Conservation (phyloP, 73 alveolate genomes). For the Symbiodinium natans region DNA sequence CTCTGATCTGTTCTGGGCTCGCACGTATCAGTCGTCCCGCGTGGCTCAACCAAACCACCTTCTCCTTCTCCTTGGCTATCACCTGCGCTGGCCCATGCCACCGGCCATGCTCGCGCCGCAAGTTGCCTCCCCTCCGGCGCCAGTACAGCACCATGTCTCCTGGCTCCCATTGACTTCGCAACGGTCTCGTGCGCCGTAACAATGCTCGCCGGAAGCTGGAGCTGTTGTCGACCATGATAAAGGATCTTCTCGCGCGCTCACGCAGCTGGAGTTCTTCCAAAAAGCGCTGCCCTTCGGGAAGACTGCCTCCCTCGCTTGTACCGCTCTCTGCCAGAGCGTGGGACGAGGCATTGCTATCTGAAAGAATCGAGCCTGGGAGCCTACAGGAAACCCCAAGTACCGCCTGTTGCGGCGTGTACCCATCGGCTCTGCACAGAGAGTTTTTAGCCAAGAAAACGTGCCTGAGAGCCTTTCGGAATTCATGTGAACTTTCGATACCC, state of each 20-base stretch:
- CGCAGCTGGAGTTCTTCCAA: background rate
- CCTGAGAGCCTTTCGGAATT: background rate
- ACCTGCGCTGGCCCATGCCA: slow-evolving; percentile 45
- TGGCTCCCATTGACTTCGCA: background rate
- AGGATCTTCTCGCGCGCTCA: background rate
- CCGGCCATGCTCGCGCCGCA: background rate
- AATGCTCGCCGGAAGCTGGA: background rate
- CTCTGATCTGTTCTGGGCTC: slow-evolving; percentile 1
- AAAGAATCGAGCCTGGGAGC: background rate
- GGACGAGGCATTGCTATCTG: background rate
- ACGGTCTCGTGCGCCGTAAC: background rate
- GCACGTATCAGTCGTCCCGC: background rate
- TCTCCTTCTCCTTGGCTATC: background rate
- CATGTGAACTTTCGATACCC: background rate
- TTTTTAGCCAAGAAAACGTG: background rate
- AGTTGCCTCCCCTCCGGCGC: background rate
- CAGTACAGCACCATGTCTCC: slow-evolving; percentile 32
- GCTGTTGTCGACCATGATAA: background rate
- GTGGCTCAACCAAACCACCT: slow-evolving; percentile 16
- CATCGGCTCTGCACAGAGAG: background rate
- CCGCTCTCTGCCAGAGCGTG: background rate
- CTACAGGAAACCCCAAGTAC: background rate
- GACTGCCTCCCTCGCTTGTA: background rate
- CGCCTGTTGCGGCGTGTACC: slow-evolving; percentile 5
- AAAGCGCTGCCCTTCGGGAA: background rate